These are phyloP conservation scores for Ceratobasidium sp. DNA, from an alignment of 1,284 basidiomycete genomes.

Conservation along the genomic window DNA sequence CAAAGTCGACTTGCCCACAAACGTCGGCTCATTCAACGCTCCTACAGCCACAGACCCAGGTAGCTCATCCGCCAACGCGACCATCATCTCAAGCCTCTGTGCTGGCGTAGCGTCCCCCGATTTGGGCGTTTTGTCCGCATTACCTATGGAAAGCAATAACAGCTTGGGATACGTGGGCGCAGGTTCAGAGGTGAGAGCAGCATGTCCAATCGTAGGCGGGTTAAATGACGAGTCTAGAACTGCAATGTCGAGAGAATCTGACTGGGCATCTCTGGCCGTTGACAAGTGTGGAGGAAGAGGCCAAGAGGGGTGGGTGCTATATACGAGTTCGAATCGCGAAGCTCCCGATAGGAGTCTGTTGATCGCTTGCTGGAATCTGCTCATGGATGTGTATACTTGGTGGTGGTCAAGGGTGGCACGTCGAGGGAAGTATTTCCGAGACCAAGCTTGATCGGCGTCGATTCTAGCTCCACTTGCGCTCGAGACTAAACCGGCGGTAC, in stretches of 20 bases:
- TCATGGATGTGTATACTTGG: no score
- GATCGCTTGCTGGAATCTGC: constrained; percentile 3
- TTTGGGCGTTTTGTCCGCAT: constrained; percentile 85
- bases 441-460: no score
- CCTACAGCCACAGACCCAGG: constrained; percentile 73
- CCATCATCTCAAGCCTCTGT: constrained; percentile 86
- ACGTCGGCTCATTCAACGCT: constrained; percentile 86
- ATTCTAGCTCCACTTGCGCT: no score
- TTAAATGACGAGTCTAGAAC: constrained; percentile 95
- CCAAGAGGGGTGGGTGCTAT: constrained; percentile 44
- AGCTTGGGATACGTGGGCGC: constrained; percentile 70
- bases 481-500: no score
- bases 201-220: constrained; percentile 88
- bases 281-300: constrained; percentile 39
- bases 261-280: neutral
- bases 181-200: constrained; percentile 68
- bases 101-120: constrained; percentile 72
- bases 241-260: constrained; percentile 48
- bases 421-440: no score
- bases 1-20: constrained; percentile 79
- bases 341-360: constrained; percentile 19
- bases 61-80: constrained; percentile 64
- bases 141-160: constrained; percentile 84
- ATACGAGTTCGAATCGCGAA: constrained; percentile 45
- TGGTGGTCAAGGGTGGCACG: no score